These are phyloP conservation scores for Dactylellina haptotyla DNA, from an alignment of 2,329 filamentous ascomycete species.

Conservation along the genomic window DNA sequence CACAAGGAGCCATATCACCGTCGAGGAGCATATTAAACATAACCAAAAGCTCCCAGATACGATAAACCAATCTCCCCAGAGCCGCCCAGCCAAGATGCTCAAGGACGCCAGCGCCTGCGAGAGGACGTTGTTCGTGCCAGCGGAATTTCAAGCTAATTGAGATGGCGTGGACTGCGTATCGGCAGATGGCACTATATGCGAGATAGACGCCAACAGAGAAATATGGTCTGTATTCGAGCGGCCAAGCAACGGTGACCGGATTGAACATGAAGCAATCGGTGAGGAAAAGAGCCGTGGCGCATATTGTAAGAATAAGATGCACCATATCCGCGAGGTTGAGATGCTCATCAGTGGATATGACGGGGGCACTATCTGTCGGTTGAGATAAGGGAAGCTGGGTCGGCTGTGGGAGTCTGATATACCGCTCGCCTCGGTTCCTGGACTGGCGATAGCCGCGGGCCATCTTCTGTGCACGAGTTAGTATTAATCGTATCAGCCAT, in stretches of 20 bases:
- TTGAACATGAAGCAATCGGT: slow-evolving; percentile 29
- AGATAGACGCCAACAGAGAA: slow-evolving; percentile 16
- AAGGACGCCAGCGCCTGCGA: slow-evolving; percentile 10
- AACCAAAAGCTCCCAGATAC: not conserved
- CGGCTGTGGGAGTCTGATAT: slow-evolving; percentile 5
- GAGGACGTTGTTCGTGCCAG: slow-evolving; percentile 28
- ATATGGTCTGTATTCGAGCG: not conserved
- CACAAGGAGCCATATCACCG: not conserved
- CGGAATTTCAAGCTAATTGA: not conserved
- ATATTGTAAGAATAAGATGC: slow-evolving; percentile 10
- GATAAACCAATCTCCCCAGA: not conserved
- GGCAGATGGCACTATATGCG: slow-evolving; percentile 22
- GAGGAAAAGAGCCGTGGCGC: slow-evolving; percentile 16
- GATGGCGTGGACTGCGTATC: slow-evolving; percentile 5
- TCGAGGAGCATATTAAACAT: not conserved
- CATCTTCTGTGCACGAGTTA: too few species aligned
- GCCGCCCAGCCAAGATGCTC: slow-evolving; percentile 24
- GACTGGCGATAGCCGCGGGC: too few species aligned
- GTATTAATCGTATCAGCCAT: too few species aligned
- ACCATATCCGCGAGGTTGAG: slow-evolving; percentile 15
- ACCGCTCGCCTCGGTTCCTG: too few species aligned
- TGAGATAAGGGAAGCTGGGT: not conserved
- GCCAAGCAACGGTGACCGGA: slow-evolving; percentile 16
- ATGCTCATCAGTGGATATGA: not conserved
- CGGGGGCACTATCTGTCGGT: not conserved